Evolutionary conservation across 805 yeast genomes (phyloP).

Genomic region (Myxozyma sirexii): DNA sequence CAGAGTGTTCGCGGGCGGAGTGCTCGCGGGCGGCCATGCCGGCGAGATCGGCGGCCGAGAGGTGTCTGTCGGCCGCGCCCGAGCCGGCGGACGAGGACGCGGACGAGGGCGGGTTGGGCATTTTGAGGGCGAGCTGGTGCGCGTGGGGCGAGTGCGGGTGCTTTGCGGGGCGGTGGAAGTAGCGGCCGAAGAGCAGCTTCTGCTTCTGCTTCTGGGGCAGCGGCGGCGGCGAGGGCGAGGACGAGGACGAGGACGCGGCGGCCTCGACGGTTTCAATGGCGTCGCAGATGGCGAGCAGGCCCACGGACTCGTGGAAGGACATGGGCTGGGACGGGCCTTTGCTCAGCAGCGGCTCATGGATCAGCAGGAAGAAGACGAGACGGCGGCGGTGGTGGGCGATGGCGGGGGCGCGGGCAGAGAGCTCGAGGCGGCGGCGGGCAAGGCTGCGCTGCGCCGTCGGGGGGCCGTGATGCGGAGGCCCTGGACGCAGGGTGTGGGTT

Average conservation of each 20-base stretch:
- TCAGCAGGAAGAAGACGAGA: no score
- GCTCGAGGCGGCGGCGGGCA: neutral
- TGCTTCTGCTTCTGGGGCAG: slow-evolving; percentile 9
- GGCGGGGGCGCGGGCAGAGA: neutral
- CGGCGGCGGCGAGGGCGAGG: slow-evolving; percentile 19
- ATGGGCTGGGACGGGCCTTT: slow-evolving; percentile 33
- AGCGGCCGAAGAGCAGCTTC: slow-evolving; percentile 9
- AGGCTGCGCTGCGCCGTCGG: neutral
- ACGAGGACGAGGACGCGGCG: slow-evolving; percentile 18
- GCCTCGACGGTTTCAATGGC: slow-evolving; percentile 46
- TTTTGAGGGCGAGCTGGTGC: slow-evolving; percentile 14
- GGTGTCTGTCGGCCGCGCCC: neutral
- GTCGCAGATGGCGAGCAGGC: slow-evolving; percentile 47
- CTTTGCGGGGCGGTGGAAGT: slow-evolving; percentile 11
- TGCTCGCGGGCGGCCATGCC: slow-evolving; percentile 16
- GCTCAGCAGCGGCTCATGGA: slow-evolving; percentile 19
- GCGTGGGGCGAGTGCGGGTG: slow-evolving; percentile 2
- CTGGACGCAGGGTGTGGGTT: neutral
- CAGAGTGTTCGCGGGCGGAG: neutral
- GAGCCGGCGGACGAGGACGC: slow-evolving; percentile 20
- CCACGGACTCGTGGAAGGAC: slow-evolving; percentile 46
- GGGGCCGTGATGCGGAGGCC: neutral
- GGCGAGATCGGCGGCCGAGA: slow-evolving; percentile 15
- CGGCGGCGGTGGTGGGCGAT: neutral
- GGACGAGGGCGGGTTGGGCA: slow-evolving; percentile 20